Base-by-base conservation (phyloP, 139 green algal genomes). In the Chlorella sp. region DNA sequence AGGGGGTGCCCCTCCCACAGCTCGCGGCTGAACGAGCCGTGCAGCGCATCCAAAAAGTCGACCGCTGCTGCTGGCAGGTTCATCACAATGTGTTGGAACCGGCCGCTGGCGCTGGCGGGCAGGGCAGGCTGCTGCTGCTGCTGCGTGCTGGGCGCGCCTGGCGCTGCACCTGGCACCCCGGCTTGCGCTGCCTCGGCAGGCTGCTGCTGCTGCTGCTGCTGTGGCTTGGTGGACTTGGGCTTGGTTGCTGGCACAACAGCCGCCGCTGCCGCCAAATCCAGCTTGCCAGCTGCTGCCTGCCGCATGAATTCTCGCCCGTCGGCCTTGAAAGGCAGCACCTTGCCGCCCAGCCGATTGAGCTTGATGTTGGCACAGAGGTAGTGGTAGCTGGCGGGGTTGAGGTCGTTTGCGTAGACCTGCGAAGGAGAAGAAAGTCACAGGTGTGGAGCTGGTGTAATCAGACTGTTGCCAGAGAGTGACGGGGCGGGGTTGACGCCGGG, bases 321-420 rank as follows among this genome's bases (percentile, higher is more conserved):
- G 93, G 97, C 91, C 89, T 96, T 96, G 91, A 95, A 97, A 0
- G 94, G 86, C 22, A 88, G 75, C 48, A 98, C 92, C 48, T 97
- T 89, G 36, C 92, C 98, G 90, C 98, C 96, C 86, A 98, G 91
- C 48, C 93, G 94, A 92, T 99, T 98, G n/a, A 96, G 83, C 75
- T 89, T 90, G 1, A 95, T 93, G 92, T 99, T 99, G 48, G 91
- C 66, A 21, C 89, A 66, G 7, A 99, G 89, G 81, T 96, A 99
- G 48, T 93, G 75, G 64, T 93, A 93, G 85, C 94, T 97, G 57
- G 92, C 76, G 0, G 98, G 98, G 89, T 99, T 99, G 39, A 99
- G 94, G 92, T 99, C 98, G 92, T 99, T 99, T 21, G 98, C 98
- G 89, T 96, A 97, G 40, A 99, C 97, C 93, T 95, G 91, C 18